A percentile compares a stretch with the other conserved stretches of the same genome.
These are phyloP conservation scores for Metschnikowia gruessii DNA, from an alignment of 805 yeast species.

Conservation along the genomic window DNA sequence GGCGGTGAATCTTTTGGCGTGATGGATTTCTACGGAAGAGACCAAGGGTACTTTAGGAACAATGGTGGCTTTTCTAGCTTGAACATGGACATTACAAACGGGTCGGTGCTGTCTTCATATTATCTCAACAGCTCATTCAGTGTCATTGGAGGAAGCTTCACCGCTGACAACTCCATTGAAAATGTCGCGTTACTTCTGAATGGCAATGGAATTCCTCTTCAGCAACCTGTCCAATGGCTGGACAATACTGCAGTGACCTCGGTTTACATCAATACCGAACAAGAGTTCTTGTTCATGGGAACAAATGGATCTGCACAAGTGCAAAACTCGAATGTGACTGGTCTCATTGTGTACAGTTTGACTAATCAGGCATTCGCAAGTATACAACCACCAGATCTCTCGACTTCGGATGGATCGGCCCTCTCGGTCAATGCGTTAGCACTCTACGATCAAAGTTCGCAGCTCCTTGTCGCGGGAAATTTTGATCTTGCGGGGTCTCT, in stretches of 20 bases:
- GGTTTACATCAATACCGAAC: constrained; percentile 36
- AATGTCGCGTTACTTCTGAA: constrained; percentile 33
- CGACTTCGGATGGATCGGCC: constrained; percentile 43
- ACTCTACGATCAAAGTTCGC: constrained; percentile 29
- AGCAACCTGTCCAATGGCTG: constrained; percentile 28
- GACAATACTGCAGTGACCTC: constrained; percentile 26
- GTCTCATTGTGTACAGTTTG: constrained; percentile 55
- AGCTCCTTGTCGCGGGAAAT: constrained; percentile 69
- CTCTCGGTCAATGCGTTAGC: constrained; percentile 37
- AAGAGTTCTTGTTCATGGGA: constrained; percentile 44
- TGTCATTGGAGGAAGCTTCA: constrained; percentile 60
- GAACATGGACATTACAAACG: constrained; percentile 24
- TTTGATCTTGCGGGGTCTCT: constrained; percentile 58
- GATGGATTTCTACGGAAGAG: constrained; percentile 29
- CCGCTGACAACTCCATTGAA: constrained; percentile 21
- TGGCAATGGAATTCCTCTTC: constrained; percentile 19
- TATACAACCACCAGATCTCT: constrained; percentile 49
- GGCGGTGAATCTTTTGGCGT: constrained; percentile 35
- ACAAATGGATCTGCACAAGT: constrained; percentile 36
- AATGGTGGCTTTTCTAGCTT: constrained; percentile 23
- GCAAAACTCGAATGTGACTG: constrained; percentile 28
- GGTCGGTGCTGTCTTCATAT: constrained; percentile 31
- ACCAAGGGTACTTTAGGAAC: constrained; percentile 27
- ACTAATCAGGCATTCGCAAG: constrained; percentile 37
- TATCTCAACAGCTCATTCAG: constrained; percentile 49